Base-by-base conservation (phyloP, 352 stramenopile genomes). In the Phytopythium helicoides region DNA sequence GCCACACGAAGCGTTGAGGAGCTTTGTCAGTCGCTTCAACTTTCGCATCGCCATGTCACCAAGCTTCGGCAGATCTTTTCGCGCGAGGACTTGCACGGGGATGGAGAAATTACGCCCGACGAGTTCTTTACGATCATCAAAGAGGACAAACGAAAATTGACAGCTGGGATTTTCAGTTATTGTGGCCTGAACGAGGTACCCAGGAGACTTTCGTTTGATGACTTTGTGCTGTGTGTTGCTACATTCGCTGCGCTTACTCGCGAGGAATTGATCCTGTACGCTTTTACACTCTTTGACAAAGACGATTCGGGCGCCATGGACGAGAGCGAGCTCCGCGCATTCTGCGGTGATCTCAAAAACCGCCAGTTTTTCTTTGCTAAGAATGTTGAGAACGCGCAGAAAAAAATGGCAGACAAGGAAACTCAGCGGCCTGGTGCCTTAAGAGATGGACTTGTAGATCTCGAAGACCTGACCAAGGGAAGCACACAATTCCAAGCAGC, bases 241-340 rank as follows among this genome's bases (percentile, higher is more conserved):
- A 86, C 74, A 1, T 64, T 89, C 19, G 64, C 79, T 0, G 55
- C 67, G 18, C 65, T 78, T 23, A 75, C 76, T 9, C 77, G 70
- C 1, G 66, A 57, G 8, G 79, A 89, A 36, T 42, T 89, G 8
- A 46, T 87, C 5, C 62, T 82, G 33, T 89, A 83, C 40, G 76
- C 73, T n/a, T 89, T 89, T 59, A 71, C 59, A 10, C 60, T 87
- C 18, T 89, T 87, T 41, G 79, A 89, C 47, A 61, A 73, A 8
- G 76, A 89, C 48, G 66, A 71, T 10, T 89, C 79, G 4, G 79
- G 79, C 5, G 68, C 73, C 33, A 85, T 89, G 73, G 74, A 87
- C 51, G 64, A 58, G 39, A 66, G 52, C 11, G 78, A 89, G 40
- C 59, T 89, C 28, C 45, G 62, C 8, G 60, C 62, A 1, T 87